Base-by-base conservation (phyloP, 2,329 filamentous ascomycete genomes). In the Sclerotinia subarctica region DNA sequence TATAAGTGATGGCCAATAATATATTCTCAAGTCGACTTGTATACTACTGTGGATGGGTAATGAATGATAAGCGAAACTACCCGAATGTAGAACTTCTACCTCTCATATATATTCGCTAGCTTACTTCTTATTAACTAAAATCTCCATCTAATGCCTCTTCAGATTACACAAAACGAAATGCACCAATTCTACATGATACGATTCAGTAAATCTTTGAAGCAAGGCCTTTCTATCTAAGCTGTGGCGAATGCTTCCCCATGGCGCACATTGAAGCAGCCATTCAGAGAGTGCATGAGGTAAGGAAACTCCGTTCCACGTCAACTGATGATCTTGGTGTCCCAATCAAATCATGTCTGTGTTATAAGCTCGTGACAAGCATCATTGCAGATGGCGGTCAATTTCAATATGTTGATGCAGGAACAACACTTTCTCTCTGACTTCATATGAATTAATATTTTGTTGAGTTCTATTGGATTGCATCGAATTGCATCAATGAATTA, bases 281-380 rank as follows among this genome's bases (percentile, higher is more conserved):
- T 62, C 46, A 62, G 59, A 21, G 46, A 38, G 59, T 52, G 59
- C 59, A 63, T 63, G 11, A 63, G 38, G 59, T 63, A 38, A 51
- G 59, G 46, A 8, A 51, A 63, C 21, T 38, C 29, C 29, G 32
- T 52, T 51, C 21, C 47, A 63, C 46, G 44, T 63, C 46, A 52
- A 63, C 59, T 63, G 59, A 62, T 51, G 58, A 62, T 62, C 58
- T 62, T 49, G 29, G 58, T 62, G 57, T 32, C 46, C 58, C 58
- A 60, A 60, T 49, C 7, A 49, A 60, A 60, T 51, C 46, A 51
- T 38, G 46, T 51, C 46, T 51, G 59, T 51, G 15, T 51, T n/a
- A 51, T 46, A 51, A 63, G 59, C 59, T 52, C n/a, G 46, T 51
- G 59, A 63, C 47, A 38, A 51, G 47, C 32, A 62, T 35, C 29